phyloP scores from a whole-genome alignment of 371 early-diverging fungal genomes.

The Blakeslea trispora region DNA sequence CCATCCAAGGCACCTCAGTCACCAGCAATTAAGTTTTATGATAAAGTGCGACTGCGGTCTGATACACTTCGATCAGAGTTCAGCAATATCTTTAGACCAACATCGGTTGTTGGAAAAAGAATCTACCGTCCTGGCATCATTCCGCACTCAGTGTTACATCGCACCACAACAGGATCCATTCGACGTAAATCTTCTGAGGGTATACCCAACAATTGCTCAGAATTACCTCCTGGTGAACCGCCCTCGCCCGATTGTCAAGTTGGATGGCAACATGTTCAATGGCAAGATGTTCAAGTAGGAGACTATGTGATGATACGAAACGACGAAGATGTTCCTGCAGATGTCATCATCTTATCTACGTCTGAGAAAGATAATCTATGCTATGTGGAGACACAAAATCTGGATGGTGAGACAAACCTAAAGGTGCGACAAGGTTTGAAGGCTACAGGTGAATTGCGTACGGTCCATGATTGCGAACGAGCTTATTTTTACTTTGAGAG shows the following conservation, averaged over 20 bases:
- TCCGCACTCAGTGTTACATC: constrained; percentile 47
- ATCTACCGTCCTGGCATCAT: constrained; percentile 43
- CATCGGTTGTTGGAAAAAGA: constrained; percentile 17
- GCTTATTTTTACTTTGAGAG: constrained; percentile 68
- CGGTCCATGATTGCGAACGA: constrained; percentile 57
- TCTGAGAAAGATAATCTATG: constrained; percentile 65
- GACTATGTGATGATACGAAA: constrained; percentile 86
- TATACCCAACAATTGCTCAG: constrained; percentile 31
- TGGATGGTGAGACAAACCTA: constrained; percentile 89
- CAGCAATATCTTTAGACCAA: constrained; percentile 27
- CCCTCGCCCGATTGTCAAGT: constrained; percentile 32
- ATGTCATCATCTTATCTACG: constrained; percentile 70
- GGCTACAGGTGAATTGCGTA: constrained; percentile 37
- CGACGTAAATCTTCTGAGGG: constrained; percentile 29
- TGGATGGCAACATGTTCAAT: constrained; percentile 44
- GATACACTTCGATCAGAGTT: constrained; percentile 39
- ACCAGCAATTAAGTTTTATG: constrained; percentile 8
- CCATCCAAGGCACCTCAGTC: neutral
- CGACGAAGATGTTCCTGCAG: constrained; percentile 93
- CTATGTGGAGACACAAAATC: constrained; percentile 81
- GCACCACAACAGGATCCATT: constrained; percentile 25
- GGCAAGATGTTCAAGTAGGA: constrained; percentile 90
- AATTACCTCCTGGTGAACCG: constrained; percentile 29
- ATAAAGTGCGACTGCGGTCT: constrained; percentile 25
- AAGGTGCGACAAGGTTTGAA: constrained; percentile 60